Evolutionary conservation across 345 rosid species (phyloP).

Genomic region (Citrus australasica): DNA sequence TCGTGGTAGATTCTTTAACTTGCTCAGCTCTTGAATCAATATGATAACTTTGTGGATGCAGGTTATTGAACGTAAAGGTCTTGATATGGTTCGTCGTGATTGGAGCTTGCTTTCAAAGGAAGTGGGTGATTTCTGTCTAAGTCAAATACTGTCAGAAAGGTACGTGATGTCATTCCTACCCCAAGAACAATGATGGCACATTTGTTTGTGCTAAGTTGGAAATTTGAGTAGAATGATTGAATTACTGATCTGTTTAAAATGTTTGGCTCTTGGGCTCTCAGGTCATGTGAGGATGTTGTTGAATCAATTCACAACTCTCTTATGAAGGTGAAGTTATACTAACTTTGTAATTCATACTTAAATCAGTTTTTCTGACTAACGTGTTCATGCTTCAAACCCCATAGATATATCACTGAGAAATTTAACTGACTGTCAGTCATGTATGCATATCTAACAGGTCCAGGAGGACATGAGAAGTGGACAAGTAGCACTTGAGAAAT

Average conservation of each 20-base stretch:
- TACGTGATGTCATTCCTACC: conserved; percentile 24
- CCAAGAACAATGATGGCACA: not conserved
- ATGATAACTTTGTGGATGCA: conserved; percentile 33
- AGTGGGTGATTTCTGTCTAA: conserved; percentile 81
- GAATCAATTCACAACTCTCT: conserved; percentile 85
- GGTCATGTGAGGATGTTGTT: conserved; percentile 93
- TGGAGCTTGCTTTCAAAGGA: conserved; percentile 98
- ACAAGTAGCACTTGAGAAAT: conserved; percentile 84
- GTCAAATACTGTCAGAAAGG: conserved; percentile 94
- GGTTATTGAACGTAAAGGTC: conserved; percentile 97
- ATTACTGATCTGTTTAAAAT: conserved; percentile 5
- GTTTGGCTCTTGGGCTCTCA: conserved; percentile 29
- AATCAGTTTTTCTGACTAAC: not conserved
- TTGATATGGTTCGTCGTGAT: conserved; percentile 99
- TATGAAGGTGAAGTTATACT: conserved; percentile 54
- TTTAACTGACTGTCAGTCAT: conserved; percentile 9
- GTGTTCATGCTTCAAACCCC: conserved; percentile 8
- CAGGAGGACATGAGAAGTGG: conserved; percentile 93
- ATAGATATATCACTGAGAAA: not conserved
- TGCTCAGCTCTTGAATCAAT: conserved; percentile 13
- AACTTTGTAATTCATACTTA: not conserved
- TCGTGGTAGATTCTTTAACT: not conserved
- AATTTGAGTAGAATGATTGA: conserved; percentile 8
- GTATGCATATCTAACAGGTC: conserved; percentile 51
- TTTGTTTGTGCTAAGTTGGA: not conserved